These are phyloP conservation scores for Rosa hybrid DNA, from an alignment of 331 rosid species.

Conservation along the genomic window DNA sequence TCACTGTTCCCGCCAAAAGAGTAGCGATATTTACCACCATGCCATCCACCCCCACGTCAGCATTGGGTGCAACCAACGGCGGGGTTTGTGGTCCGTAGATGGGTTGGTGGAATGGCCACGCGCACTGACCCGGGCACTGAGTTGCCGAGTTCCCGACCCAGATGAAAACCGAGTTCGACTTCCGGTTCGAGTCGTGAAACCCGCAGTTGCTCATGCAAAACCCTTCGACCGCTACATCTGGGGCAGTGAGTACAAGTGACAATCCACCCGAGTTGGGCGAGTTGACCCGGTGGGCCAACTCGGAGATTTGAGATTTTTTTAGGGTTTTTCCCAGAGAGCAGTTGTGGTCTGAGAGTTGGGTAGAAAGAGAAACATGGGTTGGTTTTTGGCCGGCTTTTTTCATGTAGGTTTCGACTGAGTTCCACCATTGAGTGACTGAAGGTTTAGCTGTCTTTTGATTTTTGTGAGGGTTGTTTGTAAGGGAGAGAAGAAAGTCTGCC, in stretches of 20 bases:
- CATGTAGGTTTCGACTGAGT: constrained; percentile 31
- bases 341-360: constrained; percentile 30
- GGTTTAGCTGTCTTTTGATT: neutral
- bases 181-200: constrained; percentile 24
- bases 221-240: constrained; percentile 39
- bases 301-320: constrained; percentile 25
- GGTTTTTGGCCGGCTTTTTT: constrained; percentile 22
- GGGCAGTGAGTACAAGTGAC: constrained; percentile 30
- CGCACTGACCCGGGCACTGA: constrained; percentile 44
- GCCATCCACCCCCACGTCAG: constrained; percentile 39
- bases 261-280: constrained; percentile 12
- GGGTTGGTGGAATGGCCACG: constrained; percentile 43
- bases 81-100: constrained; percentile 42
- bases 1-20: constrained; percentile 40
- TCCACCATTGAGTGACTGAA: constrained; percentile 42
- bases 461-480: neutral
- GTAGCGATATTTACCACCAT: constrained; percentile 38
- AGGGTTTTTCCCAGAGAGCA: constrained; percentile 40
- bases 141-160: constrained; percentile 38
- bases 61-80: constrained; percentile 34
- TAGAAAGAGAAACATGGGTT: constrained; percentile 13
- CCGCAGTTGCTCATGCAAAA: constrained; percentile 44
- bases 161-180: constrained; percentile 14
- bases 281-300: constrained; percentile 23
- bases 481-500: constrained; percentile 38